phyloP scores from a whole-genome alignment of 2,329 filamentous ascomycete species.

The Ampelomyces quisqualis region DNA sequence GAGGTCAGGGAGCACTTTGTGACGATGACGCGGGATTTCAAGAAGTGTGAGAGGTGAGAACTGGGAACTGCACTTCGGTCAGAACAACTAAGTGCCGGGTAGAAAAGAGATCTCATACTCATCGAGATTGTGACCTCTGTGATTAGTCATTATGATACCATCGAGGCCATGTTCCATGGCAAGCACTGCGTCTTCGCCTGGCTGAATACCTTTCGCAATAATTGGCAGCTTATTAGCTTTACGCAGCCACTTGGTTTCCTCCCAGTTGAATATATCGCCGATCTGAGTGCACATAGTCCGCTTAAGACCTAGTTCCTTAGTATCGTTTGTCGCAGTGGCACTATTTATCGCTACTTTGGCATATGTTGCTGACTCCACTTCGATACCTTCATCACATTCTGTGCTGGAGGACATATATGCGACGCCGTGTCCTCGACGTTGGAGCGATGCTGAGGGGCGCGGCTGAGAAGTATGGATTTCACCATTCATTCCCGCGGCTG shows the following conservation, averaged over 20 bases:
- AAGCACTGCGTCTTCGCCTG: slow-evolving; percentile 43
- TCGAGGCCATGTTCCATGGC: slow-evolving; percentile 45
- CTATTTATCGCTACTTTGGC: slow-evolving; percentile 49
- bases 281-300: slow-evolving; percentile 59
- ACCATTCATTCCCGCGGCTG: too few relatives aligned
- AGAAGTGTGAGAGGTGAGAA: slow-evolving; percentile 59
- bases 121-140: slow-evolving; percentile 54
- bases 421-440: too few relatives aligned
- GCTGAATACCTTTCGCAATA: slow-evolving; percentile 45
- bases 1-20: slow-evolving; percentile 61
- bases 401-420: too few relatives aligned
- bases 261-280: slow-evolving; percentile 24
- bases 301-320: slow-evolving; percentile 58
- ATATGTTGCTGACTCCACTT: slow-evolving; percentile 28
- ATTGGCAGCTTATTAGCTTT: slow-evolving; percentile 36
- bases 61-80: slow-evolving; percentile 38
- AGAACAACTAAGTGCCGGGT: not conserved
- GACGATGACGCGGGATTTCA: slow-evolving; percentile 63
- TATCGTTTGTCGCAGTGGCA: slow-evolving; percentile 53
- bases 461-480: too few relatives aligned
- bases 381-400: slow-evolving; percentile 27
- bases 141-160: slow-evolving; percentile 52
- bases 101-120: slow-evolving; percentile 7
- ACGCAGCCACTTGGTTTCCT: slow-evolving; percentile 46
- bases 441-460: too few relatives aligned